phyloP scores from a whole-genome alignment of 2,329 filamentous ascomycete genomes.

The Ambrosiella cleistominuta region DNA sequence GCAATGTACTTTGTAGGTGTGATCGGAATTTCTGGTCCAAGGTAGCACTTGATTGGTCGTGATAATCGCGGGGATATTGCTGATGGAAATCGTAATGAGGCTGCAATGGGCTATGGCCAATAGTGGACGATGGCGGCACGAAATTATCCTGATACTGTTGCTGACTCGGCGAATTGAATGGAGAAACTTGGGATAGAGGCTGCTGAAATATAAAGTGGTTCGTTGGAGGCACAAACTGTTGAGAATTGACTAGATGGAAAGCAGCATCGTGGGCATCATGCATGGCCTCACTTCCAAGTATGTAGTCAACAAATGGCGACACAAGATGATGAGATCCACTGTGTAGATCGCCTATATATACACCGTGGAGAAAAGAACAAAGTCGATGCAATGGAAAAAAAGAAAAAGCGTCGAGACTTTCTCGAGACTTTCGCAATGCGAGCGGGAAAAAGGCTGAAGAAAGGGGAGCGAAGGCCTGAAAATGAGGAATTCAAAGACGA shows the following conservation, averaged over 20 bases:
- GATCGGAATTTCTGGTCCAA: no score
- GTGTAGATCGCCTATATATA: neutral
- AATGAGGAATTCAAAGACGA: neutral
- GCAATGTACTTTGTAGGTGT: constrained; percentile 5
- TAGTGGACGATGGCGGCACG: neutral
- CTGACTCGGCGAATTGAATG: neutral
- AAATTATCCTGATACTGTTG: neutral
- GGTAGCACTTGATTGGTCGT: constrained; percentile 3
- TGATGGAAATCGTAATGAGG: neutral
- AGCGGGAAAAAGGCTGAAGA: neutral
- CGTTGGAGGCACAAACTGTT: no score
- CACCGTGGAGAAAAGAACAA: neutral
- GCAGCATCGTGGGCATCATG: constrained; percentile 12
- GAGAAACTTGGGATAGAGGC: neutral
- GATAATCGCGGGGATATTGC: constrained; percentile 8
- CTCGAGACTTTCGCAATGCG: neutral
- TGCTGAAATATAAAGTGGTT: neutral
- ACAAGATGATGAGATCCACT: neutral
- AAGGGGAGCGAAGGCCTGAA: neutral
- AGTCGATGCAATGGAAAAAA: neutral
- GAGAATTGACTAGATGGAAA: constrained; percentile 11
- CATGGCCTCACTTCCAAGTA: constrained; percentile 9
- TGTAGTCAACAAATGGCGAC: neutral
- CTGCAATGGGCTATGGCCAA: neutral
- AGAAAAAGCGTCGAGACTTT: neutral